Evolutionary conservation across 202 grass and related monocot species (phyloP).

Genomic region (Bolboschoenoplectus hybrid): DNA sequence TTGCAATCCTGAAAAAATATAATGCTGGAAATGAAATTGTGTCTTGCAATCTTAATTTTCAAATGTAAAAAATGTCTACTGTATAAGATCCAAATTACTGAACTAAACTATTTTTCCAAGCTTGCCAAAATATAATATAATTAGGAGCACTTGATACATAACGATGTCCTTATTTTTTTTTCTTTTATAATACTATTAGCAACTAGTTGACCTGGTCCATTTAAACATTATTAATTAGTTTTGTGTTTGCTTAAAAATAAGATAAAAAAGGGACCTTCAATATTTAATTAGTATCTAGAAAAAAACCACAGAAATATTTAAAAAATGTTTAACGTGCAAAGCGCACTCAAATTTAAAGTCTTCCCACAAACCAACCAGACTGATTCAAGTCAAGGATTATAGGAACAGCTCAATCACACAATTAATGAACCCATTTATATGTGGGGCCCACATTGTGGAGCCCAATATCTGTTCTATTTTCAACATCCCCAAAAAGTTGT

Average conservation of each 20-base stretch:
- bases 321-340: conserved; percentile 12
- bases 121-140: too few relatives aligned
- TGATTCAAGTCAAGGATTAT: neutral
- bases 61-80: too few relatives aligned
- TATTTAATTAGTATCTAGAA: neutral
- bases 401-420: neutral
- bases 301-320: neutral
- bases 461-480: neutral
- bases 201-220: neutral
- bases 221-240: neutral
- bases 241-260: too few relatives aligned
- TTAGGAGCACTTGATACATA: too few relatives aligned
- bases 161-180: too few relatives aligned
- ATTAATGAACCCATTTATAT: neutral
- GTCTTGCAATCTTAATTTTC: too few relatives aligned
- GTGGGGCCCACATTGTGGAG: conserved; percentile 21
- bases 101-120: too few relatives aligned
- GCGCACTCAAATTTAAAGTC: neutral
- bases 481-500: neutral
- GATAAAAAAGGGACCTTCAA: too few relatives aligned
- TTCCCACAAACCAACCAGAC: neutral
- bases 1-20: conserved; percentile 12
- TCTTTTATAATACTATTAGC: neutral
- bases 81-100: too few relatives aligned
- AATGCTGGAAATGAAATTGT: too few relatives aligned